Conservation (phyloP, 768 basidiomycete species). For the Coprinellus aureogranulatus region DNA sequence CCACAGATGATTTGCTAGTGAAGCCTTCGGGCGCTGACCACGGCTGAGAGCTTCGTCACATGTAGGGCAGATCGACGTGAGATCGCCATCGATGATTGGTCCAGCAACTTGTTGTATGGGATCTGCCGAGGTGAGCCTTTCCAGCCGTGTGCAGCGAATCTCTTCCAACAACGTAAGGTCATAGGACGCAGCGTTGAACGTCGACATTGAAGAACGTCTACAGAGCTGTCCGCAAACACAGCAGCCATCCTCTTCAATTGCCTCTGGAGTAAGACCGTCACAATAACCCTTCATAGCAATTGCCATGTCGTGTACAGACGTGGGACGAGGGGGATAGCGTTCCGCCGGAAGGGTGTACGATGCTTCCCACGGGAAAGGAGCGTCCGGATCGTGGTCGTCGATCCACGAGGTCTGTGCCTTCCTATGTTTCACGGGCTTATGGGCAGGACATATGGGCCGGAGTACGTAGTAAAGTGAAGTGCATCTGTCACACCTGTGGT, state of each 20-base stretch:
- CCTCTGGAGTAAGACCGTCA: neutral
- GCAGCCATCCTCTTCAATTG: neutral
- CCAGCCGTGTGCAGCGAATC: neutral
- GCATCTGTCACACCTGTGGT: neutral
- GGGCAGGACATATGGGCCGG: neutral
- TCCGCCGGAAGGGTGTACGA: neutral
- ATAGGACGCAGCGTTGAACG: neutral
- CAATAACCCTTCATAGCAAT: neutral
- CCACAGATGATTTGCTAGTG: constrained; percentile 34
- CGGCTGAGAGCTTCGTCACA: neutral
- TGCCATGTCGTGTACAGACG: neutral
- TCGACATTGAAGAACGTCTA: neutral
- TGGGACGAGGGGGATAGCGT: neutral
- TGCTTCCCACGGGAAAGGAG: neutral
- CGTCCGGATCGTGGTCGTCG: neutral
- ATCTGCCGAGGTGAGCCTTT: neutral
- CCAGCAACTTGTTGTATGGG: neutral
- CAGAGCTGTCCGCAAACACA: constrained; percentile 3
- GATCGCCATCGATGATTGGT: neutral
- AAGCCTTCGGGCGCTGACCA: neutral
- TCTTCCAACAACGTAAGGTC: neutral
- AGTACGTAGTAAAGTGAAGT: neutral
- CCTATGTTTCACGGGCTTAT: neutral
- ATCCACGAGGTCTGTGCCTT: neutral
- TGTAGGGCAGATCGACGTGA: neutral